Evolutionary conservation across 2,329 filamentous ascomycete genomes (phyloP).

Genomic region (Domatiomyces catenatus): DNA sequence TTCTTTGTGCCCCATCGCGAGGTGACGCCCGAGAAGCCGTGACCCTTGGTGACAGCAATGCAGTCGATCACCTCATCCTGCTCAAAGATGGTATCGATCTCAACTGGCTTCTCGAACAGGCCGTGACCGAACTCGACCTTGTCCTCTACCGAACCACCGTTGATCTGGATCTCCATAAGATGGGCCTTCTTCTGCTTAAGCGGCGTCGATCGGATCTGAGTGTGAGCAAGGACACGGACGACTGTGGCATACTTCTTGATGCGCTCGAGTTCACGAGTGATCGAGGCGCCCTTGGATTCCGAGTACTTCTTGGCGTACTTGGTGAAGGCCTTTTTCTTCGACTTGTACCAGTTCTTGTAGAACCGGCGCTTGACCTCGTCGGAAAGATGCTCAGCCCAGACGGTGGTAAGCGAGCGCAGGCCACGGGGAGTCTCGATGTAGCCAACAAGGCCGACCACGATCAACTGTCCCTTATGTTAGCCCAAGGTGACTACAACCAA

Average conservation of each 20-base stretch:
- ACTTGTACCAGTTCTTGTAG: slow-evolving; percentile 99
- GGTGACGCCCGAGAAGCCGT: slow-evolving; percentile 96
- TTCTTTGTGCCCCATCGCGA: slow-evolving; percentile 99
- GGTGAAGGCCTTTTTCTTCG: slow-evolving; percentile 99
- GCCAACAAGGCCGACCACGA: slow-evolving; percentile 98
- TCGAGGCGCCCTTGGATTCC: slow-evolving; percentile 73
- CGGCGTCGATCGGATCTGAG: slow-evolving; percentile 96
- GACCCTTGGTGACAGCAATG: slow-evolving; percentile 98
- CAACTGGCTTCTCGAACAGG: slow-evolving; percentile 98
- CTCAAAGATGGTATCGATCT: slow-evolving; percentile 90
- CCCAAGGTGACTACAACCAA: slow-evolving; percentile 10
- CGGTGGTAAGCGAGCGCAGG: slow-evolving; percentile 96
- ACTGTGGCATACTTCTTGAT: slow-evolving; percentile 99
- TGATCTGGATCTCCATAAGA: slow-evolving; percentile 99
- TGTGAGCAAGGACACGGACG: slow-evolving; percentile 97
- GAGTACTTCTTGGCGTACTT: slow-evolving; percentile 99
- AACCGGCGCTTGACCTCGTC: slow-evolving; percentile 98
- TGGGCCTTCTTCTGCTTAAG: slow-evolving; percentile 99
- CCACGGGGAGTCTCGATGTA: slow-evolving; percentile 99
- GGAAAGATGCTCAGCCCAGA: slow-evolving; percentile 98
- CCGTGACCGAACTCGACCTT: slow-evolving; percentile 93
- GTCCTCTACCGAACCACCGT: slow-evolving; percentile 87
- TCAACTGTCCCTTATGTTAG: slow-evolving; percentile 52
- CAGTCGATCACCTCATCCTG: slow-evolving; percentile 99
- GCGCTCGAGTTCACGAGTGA: slow-evolving; percentile 96